Percentiles rank a stretch among this genome's conserved stretches.
Conservation (phyloP, 2,329 filamentous ascomycete genomes). For the Grosmannia serpens region DNA sequence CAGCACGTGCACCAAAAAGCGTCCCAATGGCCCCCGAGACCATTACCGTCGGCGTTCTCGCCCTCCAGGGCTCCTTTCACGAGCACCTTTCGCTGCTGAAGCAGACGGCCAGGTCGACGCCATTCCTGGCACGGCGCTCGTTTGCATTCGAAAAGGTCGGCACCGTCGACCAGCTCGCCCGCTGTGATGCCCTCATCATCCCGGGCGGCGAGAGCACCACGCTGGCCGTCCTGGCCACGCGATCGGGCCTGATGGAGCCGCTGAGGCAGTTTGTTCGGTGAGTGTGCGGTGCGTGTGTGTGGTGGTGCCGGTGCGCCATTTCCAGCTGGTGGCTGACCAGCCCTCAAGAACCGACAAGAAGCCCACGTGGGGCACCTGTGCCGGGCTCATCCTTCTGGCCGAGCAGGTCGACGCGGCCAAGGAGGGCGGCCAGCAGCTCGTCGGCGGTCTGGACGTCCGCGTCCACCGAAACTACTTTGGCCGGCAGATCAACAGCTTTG, state of each 20-base stretch:
- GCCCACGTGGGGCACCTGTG: conserved; percentile 93
- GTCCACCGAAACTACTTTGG: conserved; percentile 95
- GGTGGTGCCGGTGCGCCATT: neutral
- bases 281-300: conserved; percentile 12
- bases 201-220: conserved; percentile 93
- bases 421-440: conserved; percentile 81
- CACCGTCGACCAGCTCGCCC: conserved; percentile 55
- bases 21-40: conserved; percentile 12
- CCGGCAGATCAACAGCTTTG: conserved; percentile 83
- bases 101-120: conserved; percentile 46
- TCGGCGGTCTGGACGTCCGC: conserved; percentile 81
- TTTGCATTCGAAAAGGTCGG: conserved; percentile 71
- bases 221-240: conserved; percentile 75
- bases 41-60: conserved; percentile 49
- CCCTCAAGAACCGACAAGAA: conserved; percentile 53
- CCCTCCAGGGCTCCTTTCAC: conserved; percentile 85
- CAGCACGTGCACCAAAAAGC: neutral
- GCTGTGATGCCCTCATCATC: conserved; percentile 75
- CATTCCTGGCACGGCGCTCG: conserved; percentile 14
- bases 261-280: conserved; percentile 86
- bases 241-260: conserved; percentile 72
- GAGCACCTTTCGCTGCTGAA: conserved; percentile 74
- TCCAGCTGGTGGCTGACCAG: neutral
- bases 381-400: conserved; percentile 81
- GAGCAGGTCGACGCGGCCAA: conserved; percentile 83